Percentiles rank a stretch among this genome's conserved stretches.
Evolutionary conservation across 2,329 filamentous ascomycete species (phyloP).

Genomic region (Colletotrichum tamarilloi): DNA sequence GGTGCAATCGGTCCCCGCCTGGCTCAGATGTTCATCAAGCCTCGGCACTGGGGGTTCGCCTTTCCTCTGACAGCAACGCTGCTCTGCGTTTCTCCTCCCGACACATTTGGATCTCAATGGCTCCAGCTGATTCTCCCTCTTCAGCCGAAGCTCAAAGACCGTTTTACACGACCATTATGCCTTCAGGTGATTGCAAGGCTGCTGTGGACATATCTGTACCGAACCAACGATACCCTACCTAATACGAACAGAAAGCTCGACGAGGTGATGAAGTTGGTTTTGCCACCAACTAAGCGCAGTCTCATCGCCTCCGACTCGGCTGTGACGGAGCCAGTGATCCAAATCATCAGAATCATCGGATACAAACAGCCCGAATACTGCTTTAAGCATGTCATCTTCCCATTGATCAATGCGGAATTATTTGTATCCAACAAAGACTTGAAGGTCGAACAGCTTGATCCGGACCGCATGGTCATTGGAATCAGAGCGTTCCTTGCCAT

Average conservation of each 20-base stretch:
- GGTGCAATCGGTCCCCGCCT: constrained; percentile 82
- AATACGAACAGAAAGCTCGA: constrained; percentile 83
- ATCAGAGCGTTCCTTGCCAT: constrained; percentile 94
- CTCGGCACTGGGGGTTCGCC: constrained; percentile 88
- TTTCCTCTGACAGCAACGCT: constrained; percentile 90
- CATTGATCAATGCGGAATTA: constrained; percentile 91
- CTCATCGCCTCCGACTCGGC: constrained; percentile 84
- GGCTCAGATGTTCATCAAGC: constrained; percentile 87
- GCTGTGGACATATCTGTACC: constrained; percentile 94
- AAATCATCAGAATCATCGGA: constrained; percentile 93
- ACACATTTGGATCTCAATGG: constrained; percentile 89
- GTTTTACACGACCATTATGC: constrained; percentile 79
- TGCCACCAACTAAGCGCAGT: constrained; percentile 83
- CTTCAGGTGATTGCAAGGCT: constrained; percentile 91
- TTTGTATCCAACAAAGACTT: constrained; percentile 81
- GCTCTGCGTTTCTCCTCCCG: constrained; percentile 87
- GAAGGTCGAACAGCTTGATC: constrained; percentile 91
- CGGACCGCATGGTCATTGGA: constrained; percentile 96
- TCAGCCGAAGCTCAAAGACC: constrained; percentile 86
- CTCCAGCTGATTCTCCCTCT: constrained; percentile 81
- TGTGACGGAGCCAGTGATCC: constrained; percentile 91
- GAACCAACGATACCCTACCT: constrained; percentile 77
- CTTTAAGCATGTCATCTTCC: constrained; percentile 93
- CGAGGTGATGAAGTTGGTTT: constrained; percentile 85
- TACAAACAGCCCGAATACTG: constrained; percentile 95